Evolutionary conservation across 2,329 filamentous ascomycete genomes (phyloP), one percentile per base, ranked within the genome.

Genomic region (Elsinoe ampelina): DNA sequence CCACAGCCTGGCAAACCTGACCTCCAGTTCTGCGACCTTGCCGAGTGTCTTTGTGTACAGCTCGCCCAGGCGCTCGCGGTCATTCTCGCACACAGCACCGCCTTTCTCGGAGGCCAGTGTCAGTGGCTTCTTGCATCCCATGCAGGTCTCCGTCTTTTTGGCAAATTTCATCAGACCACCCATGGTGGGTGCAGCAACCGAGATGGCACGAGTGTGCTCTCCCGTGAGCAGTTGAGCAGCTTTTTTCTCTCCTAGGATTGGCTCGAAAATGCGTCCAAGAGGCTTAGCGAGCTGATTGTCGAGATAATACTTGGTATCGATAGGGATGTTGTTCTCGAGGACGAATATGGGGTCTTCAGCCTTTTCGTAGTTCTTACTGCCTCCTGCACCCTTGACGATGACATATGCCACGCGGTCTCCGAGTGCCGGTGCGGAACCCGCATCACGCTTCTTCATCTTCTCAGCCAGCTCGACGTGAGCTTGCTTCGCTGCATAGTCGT

Each of bases 261-360:
- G 93, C 71, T 98, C 93, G 77, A 98, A 98, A 68, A 98, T 98
- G 68, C 95, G 85, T 3, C 85, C 84, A 2, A 98, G 79, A 0
- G 93, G 93, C 72, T 98, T 98, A 7, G 93, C 87, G 15, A 98
- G 84, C 72, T 98, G 95, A 70, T 98, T 98, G 70, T 98, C 93
- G 17, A 98, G 84, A 71, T 98, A 98, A 75, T 97, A 98, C 71
- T 89, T 93, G 2, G 93, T 97, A 72, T 98, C 93, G 68, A 98
- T 95, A 10, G 93, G 93, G 58, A 98, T 81, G 66, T 97, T 98
- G 79, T 98, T 87, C 71, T 98, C 95, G 1, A 98, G 81, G 12
- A 98, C 93, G 72, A 86, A 98, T 66, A 98, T 90, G 1, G 93
- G 93, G 68, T 98, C 93, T 73, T 98, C 93, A 0, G 90, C 95